Evolutionary conservation across 192 early-diverging fungal genomes (phyloP).

Genomic region (Geranomyces michiganensis): DNA sequence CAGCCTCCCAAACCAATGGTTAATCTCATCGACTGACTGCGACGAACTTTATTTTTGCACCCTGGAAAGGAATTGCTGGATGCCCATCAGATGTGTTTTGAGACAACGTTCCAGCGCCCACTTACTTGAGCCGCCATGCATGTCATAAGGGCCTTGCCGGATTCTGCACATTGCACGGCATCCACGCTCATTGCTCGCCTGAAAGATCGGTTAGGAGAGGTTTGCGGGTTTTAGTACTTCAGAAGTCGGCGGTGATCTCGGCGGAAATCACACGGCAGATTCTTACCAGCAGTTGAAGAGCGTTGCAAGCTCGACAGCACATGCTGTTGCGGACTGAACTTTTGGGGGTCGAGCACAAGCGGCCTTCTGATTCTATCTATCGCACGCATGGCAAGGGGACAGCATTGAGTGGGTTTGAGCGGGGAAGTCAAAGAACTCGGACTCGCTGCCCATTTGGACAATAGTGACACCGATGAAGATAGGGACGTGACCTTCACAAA

Average conservation of each 20-base stretch:
- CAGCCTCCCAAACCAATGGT: conserved; percentile 25
- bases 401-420: no score
- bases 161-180: conserved; percentile 18
- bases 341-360: conserved; percentile 44
- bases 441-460: no score
- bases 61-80: neutral
- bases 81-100: neutral
- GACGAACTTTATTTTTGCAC: neutral
- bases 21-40: conserved; percentile 19
- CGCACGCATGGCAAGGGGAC: conserved; percentile 32
- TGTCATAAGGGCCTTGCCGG: conserved; percentile 29
- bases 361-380: conserved; percentile 46
- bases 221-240: no score
- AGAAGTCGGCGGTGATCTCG: no score
- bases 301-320: conserved; percentile 46
- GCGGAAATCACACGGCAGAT: neutral
- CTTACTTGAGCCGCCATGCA: conserved; percentile 34
- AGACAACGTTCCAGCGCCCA: no score
- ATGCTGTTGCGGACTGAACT: conserved; percentile 41
- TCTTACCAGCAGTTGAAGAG: conserved; percentile 53
- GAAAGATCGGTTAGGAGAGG: no score
- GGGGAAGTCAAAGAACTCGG: no score
- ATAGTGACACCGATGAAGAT: no score
- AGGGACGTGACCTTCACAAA: no score
- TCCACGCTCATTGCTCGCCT: conserved; percentile 30